phyloP scores from a whole-genome alignment of 495 filamentous ascomycete genomes.

The Ramalina peruviana region DNA sequence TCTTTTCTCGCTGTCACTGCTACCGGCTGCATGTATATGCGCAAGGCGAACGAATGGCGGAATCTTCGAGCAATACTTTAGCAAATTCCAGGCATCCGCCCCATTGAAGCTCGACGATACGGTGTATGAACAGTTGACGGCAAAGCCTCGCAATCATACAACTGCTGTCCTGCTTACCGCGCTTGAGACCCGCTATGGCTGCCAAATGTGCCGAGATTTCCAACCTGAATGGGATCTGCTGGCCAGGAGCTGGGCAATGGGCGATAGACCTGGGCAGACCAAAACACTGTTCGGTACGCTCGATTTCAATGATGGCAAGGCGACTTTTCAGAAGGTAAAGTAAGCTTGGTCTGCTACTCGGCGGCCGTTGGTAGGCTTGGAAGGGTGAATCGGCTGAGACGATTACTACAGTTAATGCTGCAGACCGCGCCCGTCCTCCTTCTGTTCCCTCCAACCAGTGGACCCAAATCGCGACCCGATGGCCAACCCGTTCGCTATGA shows the following conservation, averaged over 20 bases:
- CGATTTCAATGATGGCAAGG: conserved; percentile 76
- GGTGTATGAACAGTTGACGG: conserved; percentile 59
- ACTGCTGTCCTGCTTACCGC: conserved; percentile 78
- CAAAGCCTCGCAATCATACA: conserved; percentile 68
- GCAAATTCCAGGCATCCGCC: conserved; percentile 47
- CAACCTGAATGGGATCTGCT: conserved; percentile 91
- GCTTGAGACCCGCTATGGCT: conserved; percentile 71
- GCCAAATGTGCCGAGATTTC: conserved; percentile 76
- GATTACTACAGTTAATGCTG: conserved; percentile 55
- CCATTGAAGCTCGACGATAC: conserved; percentile 65
- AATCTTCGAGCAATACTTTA: conserved; percentile 54
- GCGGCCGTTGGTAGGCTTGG: too few relatives aligned
- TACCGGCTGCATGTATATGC: conserved; percentile 20
- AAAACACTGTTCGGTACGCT: conserved; percentile 71
- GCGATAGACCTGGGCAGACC: conserved; percentile 57
- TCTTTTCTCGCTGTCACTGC: conserved; percentile 34
- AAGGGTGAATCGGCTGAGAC: conserved; percentile 4
- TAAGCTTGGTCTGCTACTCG: too few relatives aligned
- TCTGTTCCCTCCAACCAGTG: conserved; percentile 74
- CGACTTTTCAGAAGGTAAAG: conserved; percentile 73
- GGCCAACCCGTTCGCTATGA: conserved; percentile 67
- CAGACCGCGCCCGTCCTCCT: conserved; percentile 89
- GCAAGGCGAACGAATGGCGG: conserved; percentile 40
- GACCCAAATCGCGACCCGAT: conserved; percentile 63
- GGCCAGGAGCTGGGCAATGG: conserved; percentile 72